These are phyloP conservation scores for Xylariaceae sp. DNA, from an alignment of 2,329 filamentous ascomycete genomes.

Conservation along the genomic window DNA sequence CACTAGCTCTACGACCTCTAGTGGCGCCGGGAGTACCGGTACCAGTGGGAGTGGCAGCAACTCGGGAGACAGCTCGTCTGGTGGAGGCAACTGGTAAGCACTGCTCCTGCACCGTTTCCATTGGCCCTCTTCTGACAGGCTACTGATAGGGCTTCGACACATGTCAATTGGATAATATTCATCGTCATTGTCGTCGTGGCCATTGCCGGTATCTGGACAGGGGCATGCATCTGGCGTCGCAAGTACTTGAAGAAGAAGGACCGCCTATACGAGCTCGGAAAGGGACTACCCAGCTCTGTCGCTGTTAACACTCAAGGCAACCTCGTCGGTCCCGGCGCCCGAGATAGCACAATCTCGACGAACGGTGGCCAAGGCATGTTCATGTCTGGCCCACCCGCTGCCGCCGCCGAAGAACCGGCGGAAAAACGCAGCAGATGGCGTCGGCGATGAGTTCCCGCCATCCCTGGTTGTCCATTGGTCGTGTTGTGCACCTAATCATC, in stretches of 20 bases:
- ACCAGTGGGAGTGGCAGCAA: slow-evolving; percentile 25
- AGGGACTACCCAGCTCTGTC: slow-evolving; percentile 37
- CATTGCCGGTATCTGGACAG: slow-evolving; percentile 63
- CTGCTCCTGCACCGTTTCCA: not conserved
- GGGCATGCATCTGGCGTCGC: slow-evolving; percentile 67
- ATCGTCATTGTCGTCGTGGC: slow-evolving; percentile 69
- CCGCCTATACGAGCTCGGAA: slow-evolving; percentile 47
- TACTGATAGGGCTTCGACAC: slow-evolving; percentile 56
- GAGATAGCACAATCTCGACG: slow-evolving; percentile 24
- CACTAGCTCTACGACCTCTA: slow-evolving; percentile 27
- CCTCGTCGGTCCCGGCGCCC: slow-evolving; percentile 25
- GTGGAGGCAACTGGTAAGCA: slow-evolving; percentile 46
- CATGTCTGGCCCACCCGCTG: slow-evolving; percentile 28
- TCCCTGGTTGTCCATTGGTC: not conserved
- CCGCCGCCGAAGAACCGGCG: slow-evolving; percentile 31
- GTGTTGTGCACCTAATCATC: not conserved
- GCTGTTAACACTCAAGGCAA: slow-evolving; percentile 32
- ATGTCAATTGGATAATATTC: slow-evolving; percentile 81
- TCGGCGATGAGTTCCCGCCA: slow-evolving; percentile 6
- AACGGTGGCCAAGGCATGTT: slow-evolving; percentile 33
- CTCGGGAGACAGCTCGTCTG: slow-evolving; percentile 24
- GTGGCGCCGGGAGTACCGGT: slow-evolving; percentile 15
- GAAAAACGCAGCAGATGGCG: slow-evolving; percentile 47
- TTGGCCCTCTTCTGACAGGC: slow-evolving; percentile 3
- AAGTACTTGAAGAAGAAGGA: slow-evolving; percentile 70